Conservation (phyloP, 495 filamentous ascomycete genomes). For the Aspergillus affinis region DNA sequence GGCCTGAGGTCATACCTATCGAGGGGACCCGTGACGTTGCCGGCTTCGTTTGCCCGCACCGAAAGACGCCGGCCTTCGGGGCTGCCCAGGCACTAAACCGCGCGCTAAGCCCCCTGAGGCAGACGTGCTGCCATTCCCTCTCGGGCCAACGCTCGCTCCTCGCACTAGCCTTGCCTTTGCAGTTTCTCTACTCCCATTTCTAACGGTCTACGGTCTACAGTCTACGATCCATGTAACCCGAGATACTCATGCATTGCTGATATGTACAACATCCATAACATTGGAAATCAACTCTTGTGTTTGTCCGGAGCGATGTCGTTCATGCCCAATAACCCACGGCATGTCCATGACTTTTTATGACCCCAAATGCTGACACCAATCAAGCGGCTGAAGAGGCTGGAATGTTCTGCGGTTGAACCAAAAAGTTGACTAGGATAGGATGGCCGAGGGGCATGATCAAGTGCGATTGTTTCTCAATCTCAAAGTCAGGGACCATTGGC, state of each 20-base stretch:
- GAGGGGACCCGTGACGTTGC: conserved; percentile 22
- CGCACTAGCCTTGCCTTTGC: no score
- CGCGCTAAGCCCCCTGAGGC: conserved; percentile 14
- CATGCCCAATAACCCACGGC: no score
- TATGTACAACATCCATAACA: neutral
- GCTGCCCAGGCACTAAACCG: conserved; percentile 8
- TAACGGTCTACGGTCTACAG: neutral
- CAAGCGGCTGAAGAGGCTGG: neutral
- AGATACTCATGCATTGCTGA: conserved; percentile 14
- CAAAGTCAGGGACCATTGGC: no score
- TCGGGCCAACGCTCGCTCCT: no score
- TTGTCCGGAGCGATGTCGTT: conserved; percentile 20
- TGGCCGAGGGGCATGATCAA: no score
- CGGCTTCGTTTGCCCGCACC: conserved; percentile 3
- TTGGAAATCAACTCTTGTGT: neutral
- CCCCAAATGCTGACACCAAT: neutral
- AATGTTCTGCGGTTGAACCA: no score
- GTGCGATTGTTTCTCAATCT: no score
- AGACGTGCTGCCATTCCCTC: conserved; percentile 9
- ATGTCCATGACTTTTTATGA: no score
- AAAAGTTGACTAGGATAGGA: neutral
- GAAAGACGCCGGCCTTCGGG: conserved; percentile 17
- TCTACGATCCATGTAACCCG: neutral
- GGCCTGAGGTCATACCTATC: conserved; percentile 24
- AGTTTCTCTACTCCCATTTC: neutral